A percentile compares a stretch with the other conserved stretches of the same genome.
These are phyloP conservation scores for Marchantia paleacea DNA, from an alignment of 225 moss, liverwort and hornwort species.

Conservation along the genomic window DNA sequence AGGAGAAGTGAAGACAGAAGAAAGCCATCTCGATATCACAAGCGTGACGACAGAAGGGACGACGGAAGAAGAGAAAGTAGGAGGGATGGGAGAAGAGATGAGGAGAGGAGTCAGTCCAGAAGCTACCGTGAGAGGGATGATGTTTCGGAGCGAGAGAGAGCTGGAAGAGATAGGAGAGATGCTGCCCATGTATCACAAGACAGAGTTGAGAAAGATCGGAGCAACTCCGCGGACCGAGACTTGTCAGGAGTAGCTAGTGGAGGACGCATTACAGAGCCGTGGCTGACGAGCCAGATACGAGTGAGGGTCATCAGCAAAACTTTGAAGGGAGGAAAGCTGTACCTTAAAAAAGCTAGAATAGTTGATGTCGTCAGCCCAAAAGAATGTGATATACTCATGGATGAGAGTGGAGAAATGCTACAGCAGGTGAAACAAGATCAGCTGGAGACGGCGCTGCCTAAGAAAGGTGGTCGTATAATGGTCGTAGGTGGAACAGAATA, in stretches of 20 bases:
- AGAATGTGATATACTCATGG: slow-evolving; percentile 50
- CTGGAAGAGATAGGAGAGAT: slow-evolving; percentile 28
- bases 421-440: slow-evolving; percentile 50
- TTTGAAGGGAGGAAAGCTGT: slow-evolving; percentile 45
- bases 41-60: slow-evolving; percentile 31
- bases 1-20: slow-evolving; percentile 38
- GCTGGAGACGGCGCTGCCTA: slow-evolving; percentile 52
- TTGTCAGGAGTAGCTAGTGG: slow-evolving; percentile 1
- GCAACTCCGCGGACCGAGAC: slow-evolving; percentile 12
- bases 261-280: slow-evolving; percentile 24
- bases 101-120: slow-evolving; percentile 24
- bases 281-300: slow-evolving; percentile 53
- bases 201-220: slow-evolving; percentile 15
- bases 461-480: slow-evolving; percentile 48
- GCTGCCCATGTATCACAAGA: slow-evolving; percentile 14
- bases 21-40: slow-evolving; percentile 23
- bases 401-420: slow-evolving; percentile 52
- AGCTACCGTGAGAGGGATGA: slow-evolving; percentile 22
- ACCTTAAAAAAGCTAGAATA: slow-evolving; percentile 51
- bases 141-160: not conserved
- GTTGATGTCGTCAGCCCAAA: slow-evolving; percentile 48
- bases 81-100: slow-evolving; percentile 29
- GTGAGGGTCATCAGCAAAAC: slow-evolving; percentile 56
- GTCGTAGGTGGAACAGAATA: slow-evolving; percentile 48
- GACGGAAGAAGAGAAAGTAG: slow-evolving; percentile 30